Conservation (phyloP, 163 green algal species). For the Scenedesmus sp. region DNA sequence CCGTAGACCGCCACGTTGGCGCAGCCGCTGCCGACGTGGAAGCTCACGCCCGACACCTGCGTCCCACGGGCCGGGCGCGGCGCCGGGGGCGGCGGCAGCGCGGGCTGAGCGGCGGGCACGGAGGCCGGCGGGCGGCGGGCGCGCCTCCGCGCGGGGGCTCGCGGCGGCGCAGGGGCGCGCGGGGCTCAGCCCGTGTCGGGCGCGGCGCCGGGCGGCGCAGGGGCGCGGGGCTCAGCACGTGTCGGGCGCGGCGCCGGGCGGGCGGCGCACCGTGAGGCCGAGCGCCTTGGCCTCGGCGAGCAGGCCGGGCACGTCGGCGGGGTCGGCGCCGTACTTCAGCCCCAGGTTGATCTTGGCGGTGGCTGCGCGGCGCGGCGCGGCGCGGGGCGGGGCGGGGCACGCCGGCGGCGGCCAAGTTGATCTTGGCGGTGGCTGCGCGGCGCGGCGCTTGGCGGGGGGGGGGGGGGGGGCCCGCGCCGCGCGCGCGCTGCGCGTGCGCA, state of each 20-base stretch:
- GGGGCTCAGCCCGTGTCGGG: background rate
- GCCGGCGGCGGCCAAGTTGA: too few species aligned
- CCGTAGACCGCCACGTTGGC: constrained; percentile 55
- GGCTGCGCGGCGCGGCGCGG: too few species aligned
- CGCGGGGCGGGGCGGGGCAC: too few species aligned
- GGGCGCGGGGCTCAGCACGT: background rate
- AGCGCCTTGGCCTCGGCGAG: constrained; percentile 58
- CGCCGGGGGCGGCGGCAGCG: background rate
- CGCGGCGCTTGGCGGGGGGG: too few species aligned
- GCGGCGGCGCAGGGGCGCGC: background rate
- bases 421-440: too few species aligned
- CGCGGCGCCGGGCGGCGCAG: too few species aligned
- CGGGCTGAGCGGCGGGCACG: too few species aligned
- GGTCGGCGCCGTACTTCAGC: constrained; percentile 88
- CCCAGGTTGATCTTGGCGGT: constrained; percentile 85
- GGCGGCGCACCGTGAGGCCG: constrained; percentile 52
- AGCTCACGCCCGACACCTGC: constrained; percentile 83
- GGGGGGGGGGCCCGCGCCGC: too few species aligned
- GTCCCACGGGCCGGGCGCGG: background rate
- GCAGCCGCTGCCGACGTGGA: constrained; percentile 92
- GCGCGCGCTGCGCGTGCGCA: too few species aligned
- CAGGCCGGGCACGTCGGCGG: constrained; percentile 39
- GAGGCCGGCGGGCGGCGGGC: background rate
- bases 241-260: background rate
- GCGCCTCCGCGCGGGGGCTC: too few species aligned